These are phyloP conservation scores for Aspergillus tamarii DNA, from an alignment of 2,329 filamentous ascomycete genomes.

Conservation along the genomic window DNA sequence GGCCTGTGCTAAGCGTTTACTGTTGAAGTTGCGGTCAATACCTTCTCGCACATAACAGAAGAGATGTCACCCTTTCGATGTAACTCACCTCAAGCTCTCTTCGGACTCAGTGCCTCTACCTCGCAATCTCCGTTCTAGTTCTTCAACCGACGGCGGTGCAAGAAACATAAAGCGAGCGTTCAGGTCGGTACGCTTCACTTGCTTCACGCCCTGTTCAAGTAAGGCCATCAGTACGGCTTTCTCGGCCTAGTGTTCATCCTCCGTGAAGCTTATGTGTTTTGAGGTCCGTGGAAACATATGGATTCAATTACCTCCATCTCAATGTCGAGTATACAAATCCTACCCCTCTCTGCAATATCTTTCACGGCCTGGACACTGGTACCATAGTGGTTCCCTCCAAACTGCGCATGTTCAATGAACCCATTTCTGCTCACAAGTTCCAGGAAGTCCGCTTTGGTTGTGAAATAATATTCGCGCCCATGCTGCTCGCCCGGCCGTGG, in stretches of 20 bases:
- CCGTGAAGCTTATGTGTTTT: not conserved
- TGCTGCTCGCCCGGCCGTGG: slow-evolving; percentile 76
- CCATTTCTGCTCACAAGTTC: slow-evolving; percentile 67
- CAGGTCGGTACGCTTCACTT: slow-evolving; percentile 77
- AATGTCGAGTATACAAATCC: slow-evolving; percentile 85
- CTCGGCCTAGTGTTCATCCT: not conserved
- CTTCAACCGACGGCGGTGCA: slow-evolving; percentile 73
- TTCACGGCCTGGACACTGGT: slow-evolving; percentile 79
- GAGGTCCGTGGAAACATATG: not conserved
- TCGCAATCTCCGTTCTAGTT: slow-evolving; percentile 73
- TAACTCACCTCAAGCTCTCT: slow-evolving; percentile 56
- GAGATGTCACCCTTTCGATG: not conserved
- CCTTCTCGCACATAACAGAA: not conserved
- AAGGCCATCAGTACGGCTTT: slow-evolving; percentile 6
- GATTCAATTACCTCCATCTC: slow-evolving; percentile 78
- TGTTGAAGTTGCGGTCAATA: not conserved
- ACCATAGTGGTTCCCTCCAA: slow-evolving; percentile 84
- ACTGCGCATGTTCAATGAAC: slow-evolving; percentile 87
- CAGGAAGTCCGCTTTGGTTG: slow-evolving; percentile 68
- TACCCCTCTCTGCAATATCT: slow-evolving; percentile 70
- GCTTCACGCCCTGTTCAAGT: slow-evolving; percentile 73
- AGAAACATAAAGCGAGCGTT: slow-evolving; percentile 83
- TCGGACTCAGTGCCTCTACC: slow-evolving; percentile 79
- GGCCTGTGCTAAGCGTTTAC: slow-evolving; percentile 70
- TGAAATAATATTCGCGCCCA: slow-evolving; percentile 81